phyloP scores from a whole-genome alignment of 1,284 basidiomycete genomes.

The Leccinum griseonigrum region DNA sequence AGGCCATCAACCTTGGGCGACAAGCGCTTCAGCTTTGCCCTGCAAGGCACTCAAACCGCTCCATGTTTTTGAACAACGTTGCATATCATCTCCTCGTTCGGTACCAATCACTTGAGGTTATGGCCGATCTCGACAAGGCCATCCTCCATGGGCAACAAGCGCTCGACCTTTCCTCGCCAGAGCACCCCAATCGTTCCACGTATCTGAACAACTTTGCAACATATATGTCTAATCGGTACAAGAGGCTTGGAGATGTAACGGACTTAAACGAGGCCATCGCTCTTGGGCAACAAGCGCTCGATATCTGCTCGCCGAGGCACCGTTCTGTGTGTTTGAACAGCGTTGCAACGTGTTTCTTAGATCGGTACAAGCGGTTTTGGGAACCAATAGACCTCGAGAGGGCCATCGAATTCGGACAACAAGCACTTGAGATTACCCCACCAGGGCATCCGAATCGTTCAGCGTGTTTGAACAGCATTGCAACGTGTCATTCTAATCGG shows the following conservation, averaged over 20 bases:
- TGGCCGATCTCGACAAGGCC: neutral
- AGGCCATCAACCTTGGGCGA: neutral
- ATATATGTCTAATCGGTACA: neutral
- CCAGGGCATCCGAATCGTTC: neutral
- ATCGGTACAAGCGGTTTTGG: neutral
- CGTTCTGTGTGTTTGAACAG: neutral
- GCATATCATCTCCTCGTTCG: neutral
- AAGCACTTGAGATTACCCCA: neutral
- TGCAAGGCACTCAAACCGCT: neutral
- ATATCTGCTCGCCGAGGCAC: neutral
- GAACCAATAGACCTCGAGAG: neutral
- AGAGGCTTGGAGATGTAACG: neutral
- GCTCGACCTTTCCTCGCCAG: neutral
- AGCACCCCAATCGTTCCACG: neutral
- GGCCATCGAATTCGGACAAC: neutral
- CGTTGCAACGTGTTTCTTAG: neutral
- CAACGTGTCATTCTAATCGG: neutral
- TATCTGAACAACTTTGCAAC: neutral
- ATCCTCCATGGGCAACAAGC: neutral
- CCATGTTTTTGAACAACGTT: neutral
- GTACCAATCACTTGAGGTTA: neutral
- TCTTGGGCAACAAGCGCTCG: neutral
- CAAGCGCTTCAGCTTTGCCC: neutral
- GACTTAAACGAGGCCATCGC: neutral
- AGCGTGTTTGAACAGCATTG: neutral